Evolutionary conservation across 2,329 filamentous ascomycete genomes (phyloP).

Genomic region (Penicillium sp.): DNA sequence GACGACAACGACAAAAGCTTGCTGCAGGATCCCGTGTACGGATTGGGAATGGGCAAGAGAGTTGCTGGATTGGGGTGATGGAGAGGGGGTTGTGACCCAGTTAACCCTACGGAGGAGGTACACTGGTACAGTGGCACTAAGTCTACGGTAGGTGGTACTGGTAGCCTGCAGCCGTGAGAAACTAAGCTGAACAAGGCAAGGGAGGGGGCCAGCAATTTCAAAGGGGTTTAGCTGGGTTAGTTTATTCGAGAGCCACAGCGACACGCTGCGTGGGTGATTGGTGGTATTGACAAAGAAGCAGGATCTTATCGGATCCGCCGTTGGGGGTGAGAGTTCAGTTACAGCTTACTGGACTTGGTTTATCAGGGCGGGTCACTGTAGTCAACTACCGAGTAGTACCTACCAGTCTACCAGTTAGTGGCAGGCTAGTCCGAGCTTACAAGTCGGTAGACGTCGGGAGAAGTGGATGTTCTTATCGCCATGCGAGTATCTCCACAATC

Average conservation of each 20-base stretch:
- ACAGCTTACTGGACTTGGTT: no score
- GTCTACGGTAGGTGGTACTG: no score
- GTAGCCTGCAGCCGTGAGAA: no score
- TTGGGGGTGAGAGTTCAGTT: no score
- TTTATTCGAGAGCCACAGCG: no score
- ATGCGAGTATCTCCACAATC: not conserved
- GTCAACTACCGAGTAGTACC: not conserved
- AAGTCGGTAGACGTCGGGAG: not conserved
- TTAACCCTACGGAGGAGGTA: not conserved
- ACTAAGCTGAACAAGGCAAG: no score
- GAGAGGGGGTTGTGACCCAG: not conserved
- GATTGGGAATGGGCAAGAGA: constrained; percentile 8
- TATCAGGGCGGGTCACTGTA: no score
- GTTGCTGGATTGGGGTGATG: not conserved
- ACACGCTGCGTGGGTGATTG: not conserved
- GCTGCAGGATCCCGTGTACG: constrained; percentile 3
- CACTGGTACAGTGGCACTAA: no score
- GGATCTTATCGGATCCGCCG: not conserved
- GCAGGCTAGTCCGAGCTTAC: not conserved
- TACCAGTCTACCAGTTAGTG: not conserved
- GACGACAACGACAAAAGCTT: not conserved
- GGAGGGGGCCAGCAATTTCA: no score
- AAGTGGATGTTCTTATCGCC: not conserved
- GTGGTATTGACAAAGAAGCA: no score
- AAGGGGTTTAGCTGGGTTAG: no score